Evolutionary conservation across 805 yeast genomes (phyloP).

Genomic region (Monosporozyma aerobia): DNA sequence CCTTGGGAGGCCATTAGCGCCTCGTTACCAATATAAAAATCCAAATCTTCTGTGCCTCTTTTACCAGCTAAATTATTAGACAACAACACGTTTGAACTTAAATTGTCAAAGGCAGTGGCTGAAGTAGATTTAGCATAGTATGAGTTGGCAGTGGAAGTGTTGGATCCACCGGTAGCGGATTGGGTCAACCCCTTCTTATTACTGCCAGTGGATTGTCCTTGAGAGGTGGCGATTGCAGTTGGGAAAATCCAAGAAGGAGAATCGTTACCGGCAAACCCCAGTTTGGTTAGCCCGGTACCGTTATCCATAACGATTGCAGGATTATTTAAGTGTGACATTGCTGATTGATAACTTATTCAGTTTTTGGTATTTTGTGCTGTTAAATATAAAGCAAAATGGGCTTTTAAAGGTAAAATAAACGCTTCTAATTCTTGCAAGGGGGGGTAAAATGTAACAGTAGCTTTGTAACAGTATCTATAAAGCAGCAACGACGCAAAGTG

Average conservation of each 20-base stretch:
- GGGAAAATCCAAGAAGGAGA: slow-evolving; percentile 96
- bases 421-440: neutral
- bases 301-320: slow-evolving; percentile 98
- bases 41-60: slow-evolving; percentile 88
- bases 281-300: slow-evolving; percentile 95
- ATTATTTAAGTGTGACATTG: slow-evolving; percentile 57
- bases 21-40: slow-evolving; percentile 92
- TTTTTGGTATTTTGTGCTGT: neutral
- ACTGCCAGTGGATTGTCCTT: slow-evolving; percentile 21
- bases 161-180: slow-evolving; percentile 27
- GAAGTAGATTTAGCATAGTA: slow-evolving; percentile 31
- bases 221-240: slow-evolving; percentile 80
- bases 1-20: slow-evolving; percentile 89
- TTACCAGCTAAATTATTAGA: slow-evolving; percentile 46
- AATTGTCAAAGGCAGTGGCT: slow-evolving; percentile 28
- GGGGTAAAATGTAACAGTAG: neutral
- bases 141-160: slow-evolving; percentile 15
- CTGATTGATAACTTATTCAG: neutral
- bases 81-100: slow-evolving; percentile 19
- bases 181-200: slow-evolving; percentile 32
- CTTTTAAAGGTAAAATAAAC: neutral
- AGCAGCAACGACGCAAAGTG: neutral
- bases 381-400: neutral
- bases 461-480: neutral
- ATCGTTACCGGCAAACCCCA: slow-evolving; percentile 98